Conservation (phyloP, 176 grass and related monocot genomes). For the Zea mays region Zm-B73-REFERENCE-NAM-5.0 NC_050098.1:205663501-205664000, state of each 20-base stretch:
- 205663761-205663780: constrained; percentile 37
- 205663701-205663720: constrained; percentile 60
- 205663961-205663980: neutral
- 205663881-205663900: neutral
- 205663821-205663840: neutral
- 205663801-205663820: neutral
- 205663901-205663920: neutral
- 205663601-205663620: neutral
- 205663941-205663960: neutral
- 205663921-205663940: too few relatives aligned
- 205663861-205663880: too few relatives aligned
- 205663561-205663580: neutral
- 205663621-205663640: neutral
- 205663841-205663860: neutral
- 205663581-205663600: neutral
- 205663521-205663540: constrained; percentile 33
- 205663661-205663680: constrained; percentile 45
- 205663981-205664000: neutral
- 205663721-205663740: constrained; percentile 49
- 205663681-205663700: constrained; percentile 61
- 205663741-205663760: constrained; percentile 58
- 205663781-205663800: constrained; percentile 18
- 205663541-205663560: neutral
- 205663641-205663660: constrained; percentile 22
- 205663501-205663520: constrained; percentile 49